A percentile compares a stretch with the other conserved stretches of the same genome.
Conservation (phyloP, 176 grass and related monocot species). For the Carex scoparia region DNA sequence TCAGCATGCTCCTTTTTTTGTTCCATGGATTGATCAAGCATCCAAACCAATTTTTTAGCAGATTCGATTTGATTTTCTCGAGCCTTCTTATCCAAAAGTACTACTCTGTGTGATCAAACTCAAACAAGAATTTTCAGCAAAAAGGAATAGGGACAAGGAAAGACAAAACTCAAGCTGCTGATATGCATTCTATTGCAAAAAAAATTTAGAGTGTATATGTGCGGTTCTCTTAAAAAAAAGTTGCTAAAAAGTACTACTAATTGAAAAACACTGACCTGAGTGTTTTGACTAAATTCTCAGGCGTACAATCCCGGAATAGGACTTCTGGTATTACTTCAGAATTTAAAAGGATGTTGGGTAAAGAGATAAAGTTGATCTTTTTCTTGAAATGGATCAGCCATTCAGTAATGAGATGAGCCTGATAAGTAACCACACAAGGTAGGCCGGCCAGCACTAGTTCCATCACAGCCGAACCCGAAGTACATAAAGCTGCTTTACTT, state of each 20-base stretch:
- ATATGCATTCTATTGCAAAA: neutral
- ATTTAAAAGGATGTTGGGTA: slow-evolving; percentile 91
- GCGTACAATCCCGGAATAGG: slow-evolving; percentile 64
- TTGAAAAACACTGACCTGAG: slow-evolving; percentile 48
- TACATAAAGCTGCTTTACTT: slow-evolving; percentile 87
- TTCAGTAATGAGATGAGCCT: slow-evolving; percentile 83
- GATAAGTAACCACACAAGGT: slow-evolving; percentile 80
- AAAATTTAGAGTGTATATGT: neutral
- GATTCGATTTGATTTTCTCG: slow-evolving; percentile 18
- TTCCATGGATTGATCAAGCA: slow-evolving; percentile 15
- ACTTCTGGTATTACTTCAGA: slow-evolving; percentile 70
- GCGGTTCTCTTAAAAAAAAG: neutral
- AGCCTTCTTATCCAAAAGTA: slow-evolving; percentile 21
- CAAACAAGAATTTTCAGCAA: neutral
- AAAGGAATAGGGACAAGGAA: neutral
- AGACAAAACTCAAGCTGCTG: neutral
- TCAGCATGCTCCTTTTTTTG: neutral
- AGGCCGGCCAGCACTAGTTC: slow-evolving; percentile 71
- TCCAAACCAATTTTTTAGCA: slow-evolving; percentile 10
- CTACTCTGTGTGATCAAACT: slow-evolving; percentile 4
- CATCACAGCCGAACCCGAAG: slow-evolving; percentile 91
- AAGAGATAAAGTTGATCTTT: slow-evolving; percentile 79
- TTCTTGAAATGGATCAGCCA: slow-evolving; percentile 66
- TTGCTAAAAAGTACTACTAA: neutral
- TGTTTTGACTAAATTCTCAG: slow-evolving; percentile 46